A percentile compares a stretch with the other conserved stretches of the same genome.
Evolutionary conservation across 2,329 filamentous ascomycete species (phyloP).

Genomic region (Penicillium aurantiogriseum): DNA sequence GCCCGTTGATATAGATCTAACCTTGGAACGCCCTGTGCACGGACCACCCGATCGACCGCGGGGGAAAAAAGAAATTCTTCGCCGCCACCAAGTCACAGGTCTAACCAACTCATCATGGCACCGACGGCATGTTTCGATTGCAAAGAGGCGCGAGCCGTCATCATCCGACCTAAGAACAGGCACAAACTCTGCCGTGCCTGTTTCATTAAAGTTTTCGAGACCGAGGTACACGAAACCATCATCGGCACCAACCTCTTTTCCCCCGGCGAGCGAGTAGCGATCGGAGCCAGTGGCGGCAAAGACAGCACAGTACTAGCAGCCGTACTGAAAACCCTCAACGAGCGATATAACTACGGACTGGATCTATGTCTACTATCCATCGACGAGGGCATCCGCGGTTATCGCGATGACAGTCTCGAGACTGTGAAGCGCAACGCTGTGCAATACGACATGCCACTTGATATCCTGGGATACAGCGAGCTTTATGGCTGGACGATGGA

Average conservation of each 20-base stretch:
- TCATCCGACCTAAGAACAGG: slow-evolving; percentile 91
- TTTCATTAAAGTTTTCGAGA: slow-evolving; percentile 84
- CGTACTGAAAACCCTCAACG: slow-evolving; percentile 90
- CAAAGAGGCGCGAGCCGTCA: slow-evolving; percentile 73
- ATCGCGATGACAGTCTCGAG: slow-evolving; percentile 91
- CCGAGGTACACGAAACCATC: slow-evolving; percentile 92
- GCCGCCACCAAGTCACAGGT: slow-evolving; percentile 14
- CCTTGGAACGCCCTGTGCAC: background rate
- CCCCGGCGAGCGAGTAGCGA: slow-evolving; percentile 81
- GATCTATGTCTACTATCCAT: slow-evolving; percentile 86
- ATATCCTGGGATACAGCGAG: slow-evolving; percentile 89
- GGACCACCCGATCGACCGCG: slow-evolving; percentile 8
- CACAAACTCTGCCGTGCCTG: slow-evolving; percentile 88
- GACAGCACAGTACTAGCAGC: slow-evolving; percentile 95
- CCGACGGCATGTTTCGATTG: slow-evolving; percentile 75
- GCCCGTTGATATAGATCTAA: background rate
- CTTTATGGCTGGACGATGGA: slow-evolving; percentile 99
- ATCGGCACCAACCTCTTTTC: slow-evolving; percentile 75
- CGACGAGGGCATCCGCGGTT: slow-evolving; percentile 96
- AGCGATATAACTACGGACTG: slow-evolving; percentile 80
- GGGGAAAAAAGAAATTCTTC: slow-evolving; percentile 23
- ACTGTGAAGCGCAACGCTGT: slow-evolving; percentile 91
- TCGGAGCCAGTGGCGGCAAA: slow-evolving; percentile 95
- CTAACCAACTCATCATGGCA: slow-evolving; percentile 58
- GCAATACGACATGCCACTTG: slow-evolving; percentile 87